phyloP scores from a whole-genome alignment of 2,329 filamentous ascomycete species.

The Plenodomus tracheiphilus region DNA sequence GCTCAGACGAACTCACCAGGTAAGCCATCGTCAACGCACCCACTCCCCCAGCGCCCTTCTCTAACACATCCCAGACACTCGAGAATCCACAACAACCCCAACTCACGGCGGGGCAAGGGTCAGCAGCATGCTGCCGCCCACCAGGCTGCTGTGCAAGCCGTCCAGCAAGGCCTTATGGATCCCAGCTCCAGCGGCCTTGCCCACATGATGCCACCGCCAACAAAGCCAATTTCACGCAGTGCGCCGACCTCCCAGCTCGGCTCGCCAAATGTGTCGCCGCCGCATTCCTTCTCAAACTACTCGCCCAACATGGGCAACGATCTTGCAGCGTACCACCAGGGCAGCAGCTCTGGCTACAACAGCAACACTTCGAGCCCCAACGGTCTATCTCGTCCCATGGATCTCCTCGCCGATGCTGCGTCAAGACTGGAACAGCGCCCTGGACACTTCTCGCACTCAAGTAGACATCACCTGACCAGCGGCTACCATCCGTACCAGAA shows the following conservation, averaged over 20 bases:
- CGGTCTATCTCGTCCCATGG: conserved; percentile 61
- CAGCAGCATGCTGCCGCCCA: conserved; percentile 63
- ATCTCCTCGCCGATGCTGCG: conserved; percentile 69
- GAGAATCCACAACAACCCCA: conserved; percentile 98
- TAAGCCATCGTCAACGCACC: conserved; percentile 6
- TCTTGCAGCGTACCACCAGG: conserved; percentile 57
- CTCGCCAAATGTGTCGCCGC: conserved; percentile 95
- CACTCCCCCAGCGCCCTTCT: neutral
- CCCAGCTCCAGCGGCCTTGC: conserved; percentile 50
- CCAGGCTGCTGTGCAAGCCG: conserved; percentile 58
- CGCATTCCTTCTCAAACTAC: conserved; percentile 76
- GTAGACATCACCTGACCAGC: conserved; percentile 47
- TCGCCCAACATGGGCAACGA: conserved; percentile 62
- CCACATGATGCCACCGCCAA: conserved; percentile 74
- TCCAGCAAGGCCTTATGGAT: conserved; percentile 56
- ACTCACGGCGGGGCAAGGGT: conserved; percentile 92
- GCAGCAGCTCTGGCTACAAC: conserved; percentile 17
- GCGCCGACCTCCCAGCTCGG: conserved; percentile 83
- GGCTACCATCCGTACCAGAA: conserved; percentile 55
- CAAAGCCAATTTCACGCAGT: conserved; percentile 80
- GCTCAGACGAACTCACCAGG: conserved; percentile 87
- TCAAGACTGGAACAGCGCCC: conserved; percentile 68
- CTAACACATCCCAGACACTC: conserved; percentile 68
- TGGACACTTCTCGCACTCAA: conserved; percentile 45
- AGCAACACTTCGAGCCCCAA: conserved; percentile 50